Evolutionary conservation across 2,329 filamentous ascomycete species (phyloP), one percentile per base, ranked within the genome.

Genomic region (Westerdykella sp.): DNA sequence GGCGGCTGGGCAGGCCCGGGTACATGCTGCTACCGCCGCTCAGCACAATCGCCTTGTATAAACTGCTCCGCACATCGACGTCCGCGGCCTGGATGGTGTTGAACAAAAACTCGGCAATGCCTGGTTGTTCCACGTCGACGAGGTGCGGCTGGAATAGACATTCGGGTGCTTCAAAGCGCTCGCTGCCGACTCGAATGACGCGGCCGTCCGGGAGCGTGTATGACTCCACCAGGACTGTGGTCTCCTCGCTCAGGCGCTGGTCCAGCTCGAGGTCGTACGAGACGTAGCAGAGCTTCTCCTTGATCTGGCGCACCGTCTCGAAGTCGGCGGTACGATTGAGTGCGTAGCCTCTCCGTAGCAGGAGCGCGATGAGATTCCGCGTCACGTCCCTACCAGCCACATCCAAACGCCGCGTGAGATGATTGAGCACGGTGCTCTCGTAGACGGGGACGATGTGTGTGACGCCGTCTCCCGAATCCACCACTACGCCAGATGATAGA

Each of bases 11-110:
- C 54, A 98, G 77, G 47, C 93, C 93, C 0, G 93, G 93, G 69
- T 98, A 98, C 93, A 98, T 98, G 81, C 87, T 95, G 76, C 87
- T 94, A 55, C 93, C 93, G 54, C 93, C 93, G 34, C 89, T 96
- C 42, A 98, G 78, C 47, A 98, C 93, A 59, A 98, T 91, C 11
- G 93, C 93, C 76, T 95, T 96, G 80, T 93, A 98, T 47, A 98
- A 76, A 50, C 88, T 94, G 41, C 85, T 84, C 51, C 93, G 84
- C 36, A 98, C 89, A 65, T 98, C 93, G 42, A 98, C 89, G 57
- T 97, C 93, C 48, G 93, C 90, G 6, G 86, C 75, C 71, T 97
- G 93, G 63, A 98, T 98, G 15, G 91, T 98, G 75, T 98, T 96
- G 80, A 98, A 98, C 32, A 98, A 77, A 69, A 97, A 90, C 66